These are phyloP conservation scores for Debaryomyces sp. DNA, from an alignment of 1,139 yeast species.

Conservation along the genomic window DNA sequence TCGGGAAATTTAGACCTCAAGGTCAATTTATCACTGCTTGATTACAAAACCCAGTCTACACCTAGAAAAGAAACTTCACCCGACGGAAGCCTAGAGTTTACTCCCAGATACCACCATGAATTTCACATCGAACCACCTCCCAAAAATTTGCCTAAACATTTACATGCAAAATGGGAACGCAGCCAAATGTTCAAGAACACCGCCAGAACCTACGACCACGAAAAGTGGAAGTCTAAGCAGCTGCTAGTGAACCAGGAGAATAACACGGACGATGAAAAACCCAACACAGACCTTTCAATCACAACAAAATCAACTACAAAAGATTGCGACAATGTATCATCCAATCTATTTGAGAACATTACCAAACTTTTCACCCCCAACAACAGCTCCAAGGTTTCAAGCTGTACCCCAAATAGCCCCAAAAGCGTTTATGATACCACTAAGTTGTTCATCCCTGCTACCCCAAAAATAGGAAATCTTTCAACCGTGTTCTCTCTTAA, in stretches of 20 bases:
- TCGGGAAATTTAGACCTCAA: slow-evolving; percentile 8
- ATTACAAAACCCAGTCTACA: neutral
- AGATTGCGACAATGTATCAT: neutral
- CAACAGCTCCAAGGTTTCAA: slow-evolving; percentile 1
- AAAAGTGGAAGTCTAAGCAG: slow-evolving; percentile 11
- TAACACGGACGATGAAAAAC: neutral
- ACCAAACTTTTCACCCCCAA: slow-evolving; percentile 7
- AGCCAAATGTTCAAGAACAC: slow-evolving; percentile 23
- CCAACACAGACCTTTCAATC: neutral
- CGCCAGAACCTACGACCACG: slow-evolving; percentile 15
- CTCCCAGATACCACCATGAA: slow-evolving; percentile 15
- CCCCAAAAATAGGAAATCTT: neutral
- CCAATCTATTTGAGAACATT: slow-evolving; percentile 9
- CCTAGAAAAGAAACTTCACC: neutral
- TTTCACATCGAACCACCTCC: slow-evolving; percentile 18
- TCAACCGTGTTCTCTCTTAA: neutral
- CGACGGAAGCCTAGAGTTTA: slow-evolving; percentile 2
- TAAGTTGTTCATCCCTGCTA: neutral
- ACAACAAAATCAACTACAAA: neutral
- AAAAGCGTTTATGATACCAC: neutral
- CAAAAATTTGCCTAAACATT: slow-evolving; percentile 13
- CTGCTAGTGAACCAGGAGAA: slow-evolving; percentile 8
- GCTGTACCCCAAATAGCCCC: slow-evolving; percentile 1
- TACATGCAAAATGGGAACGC: slow-evolving; percentile 25
- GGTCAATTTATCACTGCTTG: neutral